Percentiles rank a stretch among this genome's conserved stretches.
These are phyloP conservation scores for Ochetophila trinervis DNA, from an alignment of 306 rosid species.

Conservation along the genomic window DNA sequence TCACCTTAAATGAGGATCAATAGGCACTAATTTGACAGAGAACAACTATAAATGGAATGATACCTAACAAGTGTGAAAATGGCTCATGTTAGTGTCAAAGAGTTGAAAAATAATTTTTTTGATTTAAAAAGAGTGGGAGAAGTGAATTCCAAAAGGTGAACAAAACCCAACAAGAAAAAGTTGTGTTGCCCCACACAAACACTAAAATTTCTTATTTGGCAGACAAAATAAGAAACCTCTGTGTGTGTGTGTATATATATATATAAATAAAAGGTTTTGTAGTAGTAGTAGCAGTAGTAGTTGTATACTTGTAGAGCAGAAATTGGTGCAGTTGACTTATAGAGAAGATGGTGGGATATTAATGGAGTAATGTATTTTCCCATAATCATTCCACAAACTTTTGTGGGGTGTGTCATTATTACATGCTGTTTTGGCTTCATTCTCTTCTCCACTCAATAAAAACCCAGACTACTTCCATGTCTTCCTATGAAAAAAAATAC, in stretches of 20 bases:
- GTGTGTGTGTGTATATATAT: no score
- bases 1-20: neutral
- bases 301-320: no score
- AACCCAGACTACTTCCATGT: conserved; percentile 18
- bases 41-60: conserved; percentile 26
- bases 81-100: conserved; percentile 15
- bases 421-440: conserved; percentile 35
- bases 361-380: conserved; percentile 14
- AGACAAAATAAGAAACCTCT: conserved; percentile 17
- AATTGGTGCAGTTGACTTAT: conserved; percentile 36
- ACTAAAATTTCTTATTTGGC: conserved; percentile 6
- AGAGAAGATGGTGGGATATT: conserved; percentile 16
- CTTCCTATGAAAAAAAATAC: neutral
- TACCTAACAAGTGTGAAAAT: conserved; percentile 40
- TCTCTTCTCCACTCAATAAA: conserved; percentile 29
- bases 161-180: conserved; percentile 26
- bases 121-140: neutral
- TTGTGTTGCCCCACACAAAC: conserved; percentile 21
- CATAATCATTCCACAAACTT: conserved; percentile 27
- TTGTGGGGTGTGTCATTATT: conserved; percentile 30
- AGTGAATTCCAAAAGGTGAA: conserved; percentile 29
- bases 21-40: neutral
- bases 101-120: neutral
- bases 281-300: neutral
- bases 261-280: neutral